Conservation (phyloP, 805 yeast species). For the Phaffomyces opuntiae region DNA sequence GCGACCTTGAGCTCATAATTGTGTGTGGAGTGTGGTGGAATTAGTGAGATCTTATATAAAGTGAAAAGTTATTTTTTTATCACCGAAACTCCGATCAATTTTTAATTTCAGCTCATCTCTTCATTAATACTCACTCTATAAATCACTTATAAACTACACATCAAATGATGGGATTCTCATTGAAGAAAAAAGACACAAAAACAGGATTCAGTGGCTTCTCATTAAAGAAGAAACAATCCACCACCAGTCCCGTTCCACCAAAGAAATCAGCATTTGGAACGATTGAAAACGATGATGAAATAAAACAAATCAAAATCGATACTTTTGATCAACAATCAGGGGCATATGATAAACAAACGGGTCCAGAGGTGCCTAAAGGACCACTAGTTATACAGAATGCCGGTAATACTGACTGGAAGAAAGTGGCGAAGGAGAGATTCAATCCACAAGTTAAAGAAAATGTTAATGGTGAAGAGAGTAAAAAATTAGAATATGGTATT, state of each 20-base stretch:
- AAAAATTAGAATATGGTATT: conserved; percentile 20
- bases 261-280: conserved; percentile 13
- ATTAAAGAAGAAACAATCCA: conserved; percentile 6
- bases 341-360: conserved; percentile 14
- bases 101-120: too few species aligned
- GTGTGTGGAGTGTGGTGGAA: too few species aligned
- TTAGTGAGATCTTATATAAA: too few species aligned
- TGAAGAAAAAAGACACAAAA: conserved; percentile 24
- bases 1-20: too few species aligned
- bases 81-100: neutral
- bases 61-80: too few species aligned
- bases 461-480: neutral
- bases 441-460: conserved; percentile 5
- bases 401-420: conserved; percentile 19
- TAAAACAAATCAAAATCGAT: conserved; percentile 14
- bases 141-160: too few species aligned
- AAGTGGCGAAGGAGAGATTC: conserved; percentile 7
- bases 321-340: conserved; percentile 18
- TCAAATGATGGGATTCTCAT: conserved; percentile 31
- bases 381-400: conserved; percentile 14
- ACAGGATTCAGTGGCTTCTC: conserved; percentile 24
- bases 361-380: conserved; percentile 7
- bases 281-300: conserved; percentile 16
- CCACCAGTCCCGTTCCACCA: neutral
- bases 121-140: too few species aligned